Evolutionary conservation across 176 grass and related monocot genomes (phyloP).

Genomic region (Rhynchospora tenuis): DNA sequence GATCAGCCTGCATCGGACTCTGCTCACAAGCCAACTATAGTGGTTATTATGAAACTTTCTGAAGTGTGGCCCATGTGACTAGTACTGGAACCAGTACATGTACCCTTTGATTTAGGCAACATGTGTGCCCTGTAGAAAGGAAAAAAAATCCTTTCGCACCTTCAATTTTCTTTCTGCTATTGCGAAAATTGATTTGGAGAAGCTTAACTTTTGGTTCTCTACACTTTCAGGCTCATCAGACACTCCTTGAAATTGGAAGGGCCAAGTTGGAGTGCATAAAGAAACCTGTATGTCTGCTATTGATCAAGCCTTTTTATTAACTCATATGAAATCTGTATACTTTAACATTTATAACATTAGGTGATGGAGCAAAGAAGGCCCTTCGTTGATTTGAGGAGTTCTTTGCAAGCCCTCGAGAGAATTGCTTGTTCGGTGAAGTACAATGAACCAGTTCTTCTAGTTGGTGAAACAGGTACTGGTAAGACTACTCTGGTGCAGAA

Average conservation of each 20-base stretch:
- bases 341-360: constrained; percentile 31
- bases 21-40: constrained; percentile 53
- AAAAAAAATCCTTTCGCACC: background rate
- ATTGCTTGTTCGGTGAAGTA: constrained; percentile 79
- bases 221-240: constrained; percentile 43
- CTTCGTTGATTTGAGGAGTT: constrained; percentile 69
- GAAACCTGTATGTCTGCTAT: constrained; percentile 34
- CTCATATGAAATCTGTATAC: background rate
- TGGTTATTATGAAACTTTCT: constrained; percentile 40
- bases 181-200: constrained; percentile 3
- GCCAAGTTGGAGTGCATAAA: constrained; percentile 39
- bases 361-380: constrained; percentile 42
- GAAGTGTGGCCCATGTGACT: background rate
- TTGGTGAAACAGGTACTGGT: constrained; percentile 97
- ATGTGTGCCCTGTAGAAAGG: background rate
- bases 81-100: background rate
- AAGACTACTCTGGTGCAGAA: constrained; percentile 94
- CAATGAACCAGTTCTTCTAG: constrained; percentile 91
- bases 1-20: constrained; percentile 40
- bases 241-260: constrained; percentile 80
- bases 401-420: constrained; percentile 72
- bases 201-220: constrained; percentile 9
- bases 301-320: background rate
- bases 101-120: background rate
- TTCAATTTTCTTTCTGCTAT: background rate